Conservation (phyloP, 176 grass and related monocot species). For the sorghum (Sorghum bicolor) region Sorghum_bicolor_NCBIv3 NC_012870.2:68483001-68483500, state of each 20-base stretch:
- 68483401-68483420: no score
- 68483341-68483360: no score
- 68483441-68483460: no score
- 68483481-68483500: no score
- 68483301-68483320: no score
- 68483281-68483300: no score
- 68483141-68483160: not conserved
- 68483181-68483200: not conserved
- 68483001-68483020: slow-evolving; percentile 1
- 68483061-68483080: not conserved
- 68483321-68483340: no score
- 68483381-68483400: no score
- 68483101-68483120: not conserved
- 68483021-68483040: not conserved
- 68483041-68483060: not conserved
- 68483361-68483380: no score
- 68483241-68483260: not conserved
- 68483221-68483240: not conserved
- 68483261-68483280: not conserved
- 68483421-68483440: no score
- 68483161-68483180: not conserved
- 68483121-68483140: not conserved
- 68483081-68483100: not conserved
- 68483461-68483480: no score
- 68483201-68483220: not conserved